These are phyloP conservation scores for Micractinium conductrix DNA, from an alignment of 139 green algal genomes.

Conservation along the genomic window DNA sequence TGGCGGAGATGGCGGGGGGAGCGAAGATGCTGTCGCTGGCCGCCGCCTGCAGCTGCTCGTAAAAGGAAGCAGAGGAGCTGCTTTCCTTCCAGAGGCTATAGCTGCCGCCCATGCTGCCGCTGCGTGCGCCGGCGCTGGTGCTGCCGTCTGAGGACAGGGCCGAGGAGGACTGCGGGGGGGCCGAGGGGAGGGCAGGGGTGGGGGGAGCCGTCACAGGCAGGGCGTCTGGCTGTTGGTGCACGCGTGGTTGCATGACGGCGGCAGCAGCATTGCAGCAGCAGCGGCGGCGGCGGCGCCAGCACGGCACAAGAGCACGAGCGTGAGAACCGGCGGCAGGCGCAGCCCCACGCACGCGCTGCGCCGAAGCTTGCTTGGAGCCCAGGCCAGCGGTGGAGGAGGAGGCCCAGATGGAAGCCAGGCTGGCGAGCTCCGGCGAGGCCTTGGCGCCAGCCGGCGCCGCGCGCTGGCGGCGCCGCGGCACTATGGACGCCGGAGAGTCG, in stretches of 20 bases:
- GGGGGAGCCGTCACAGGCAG: no score
- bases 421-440: no score
- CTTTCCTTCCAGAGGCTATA: neutral
- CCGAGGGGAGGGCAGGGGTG: neutral
- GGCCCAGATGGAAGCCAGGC: no score
- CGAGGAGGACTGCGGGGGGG: neutral
- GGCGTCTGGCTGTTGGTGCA: neutral
- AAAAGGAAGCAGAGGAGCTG: neutral
- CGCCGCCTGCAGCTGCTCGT: constrained; percentile 21
- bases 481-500: no score
- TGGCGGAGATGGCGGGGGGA: neutral
- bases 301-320: no score
- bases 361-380: no score
- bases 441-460: no score
- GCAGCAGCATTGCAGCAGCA: neutral
- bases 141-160: neutral
- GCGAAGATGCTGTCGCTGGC: neutral
- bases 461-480: no score
- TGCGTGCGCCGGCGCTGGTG: neutral
- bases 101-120: neutral
- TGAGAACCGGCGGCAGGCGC: no score
- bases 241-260: neutral
- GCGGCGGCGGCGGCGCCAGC: no score
- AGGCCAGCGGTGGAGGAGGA: no score
- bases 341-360: no score